Evolutionary conservation across 2,329 filamentous ascomycete species (phyloP).

Genomic region (Alternaria hordeiaustralica): DNA sequence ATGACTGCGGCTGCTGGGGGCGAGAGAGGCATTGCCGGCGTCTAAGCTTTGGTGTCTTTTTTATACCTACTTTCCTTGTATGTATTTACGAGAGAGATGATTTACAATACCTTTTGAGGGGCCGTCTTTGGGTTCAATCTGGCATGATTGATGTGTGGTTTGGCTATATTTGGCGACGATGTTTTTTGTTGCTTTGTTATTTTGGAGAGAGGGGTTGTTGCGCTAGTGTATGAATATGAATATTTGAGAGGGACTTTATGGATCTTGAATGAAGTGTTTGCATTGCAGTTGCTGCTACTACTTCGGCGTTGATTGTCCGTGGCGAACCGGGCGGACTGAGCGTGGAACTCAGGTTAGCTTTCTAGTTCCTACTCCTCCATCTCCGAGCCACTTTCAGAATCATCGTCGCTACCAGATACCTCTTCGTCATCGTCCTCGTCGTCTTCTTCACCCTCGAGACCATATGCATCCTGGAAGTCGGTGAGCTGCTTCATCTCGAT

Average conservation of each 20-base stretch:
- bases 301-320: neutral
- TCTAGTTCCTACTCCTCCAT: constrained; percentile 28
- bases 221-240: constrained; percentile 9
- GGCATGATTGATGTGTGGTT: neutral
- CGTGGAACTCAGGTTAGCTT: neutral
- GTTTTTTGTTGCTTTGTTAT: neutral
- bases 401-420: constrained; percentile 58
- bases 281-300: neutral
- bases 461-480: constrained; percentile 90
- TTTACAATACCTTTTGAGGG: neutral
- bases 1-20: neutral
- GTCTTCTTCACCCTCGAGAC: constrained; percentile 69
- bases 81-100: constrained; percentile 10
- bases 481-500: constrained; percentile 75
- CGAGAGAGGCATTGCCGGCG: neutral
- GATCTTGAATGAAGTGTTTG: neutral
- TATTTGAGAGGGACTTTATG: neutral
- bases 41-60: constrained; percentile 1
- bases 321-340: neutral
- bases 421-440: constrained; percentile 66
- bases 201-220: neutral
- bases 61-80: constrained; percentile 8
- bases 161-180: neutral
- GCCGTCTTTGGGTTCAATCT: neutral
- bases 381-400: constrained; percentile 32